These are phyloP conservation scores for Rubroboletus satanas DNA, from an alignment of 768 basidiomycete species.

Conservation along the genomic window DNA sequence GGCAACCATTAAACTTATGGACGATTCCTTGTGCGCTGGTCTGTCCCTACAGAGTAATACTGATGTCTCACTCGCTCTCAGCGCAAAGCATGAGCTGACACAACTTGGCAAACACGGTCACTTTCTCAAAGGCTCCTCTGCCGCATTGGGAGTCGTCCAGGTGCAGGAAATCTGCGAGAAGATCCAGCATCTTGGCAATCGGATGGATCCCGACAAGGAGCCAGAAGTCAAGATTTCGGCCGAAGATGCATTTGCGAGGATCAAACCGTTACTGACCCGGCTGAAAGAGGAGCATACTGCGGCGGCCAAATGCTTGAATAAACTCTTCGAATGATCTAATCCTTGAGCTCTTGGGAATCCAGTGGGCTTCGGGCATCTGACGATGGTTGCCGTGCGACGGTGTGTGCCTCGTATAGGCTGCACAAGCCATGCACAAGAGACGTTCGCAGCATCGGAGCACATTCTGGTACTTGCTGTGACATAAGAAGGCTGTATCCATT, in stretches of 20 bases:
- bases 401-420: constrained; percentile 6
- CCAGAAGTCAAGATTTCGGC: constrained; percentile 38
- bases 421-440: constrained; percentile 8
- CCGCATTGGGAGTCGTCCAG: constrained; percentile 78
- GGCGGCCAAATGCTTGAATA: constrained; percentile 66
- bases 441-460: constrained; percentile 14
- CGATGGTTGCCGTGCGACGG: constrained; percentile 12
- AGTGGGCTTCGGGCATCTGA: constrained; percentile 1
- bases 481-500: constrained; percentile 18
- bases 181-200: constrained; percentile 83
- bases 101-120: constrained; percentile 78
- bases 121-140: constrained; percentile 96
- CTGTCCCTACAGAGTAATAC: constrained; percentile 9
- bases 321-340: constrained; percentile 20
- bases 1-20: constrained; percentile 74
- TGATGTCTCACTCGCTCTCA: constrained; percentile 30
- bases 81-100: constrained; percentile 54
- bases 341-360: constrained; percentile 2
- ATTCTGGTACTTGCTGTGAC: constrained; percentile 17
- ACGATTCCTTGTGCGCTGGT: constrained; percentile 66
- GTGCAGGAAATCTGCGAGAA: constrained; percentile 85
- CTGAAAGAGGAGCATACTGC: constrained; percentile 66
- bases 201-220: constrained; percentile 51
- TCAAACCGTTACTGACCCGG: constrained; percentile 50
- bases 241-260: constrained; percentile 54